phyloP scores from a whole-genome alignment of 139 green algal species.

The Ettlia oleoabundans region DNA sequence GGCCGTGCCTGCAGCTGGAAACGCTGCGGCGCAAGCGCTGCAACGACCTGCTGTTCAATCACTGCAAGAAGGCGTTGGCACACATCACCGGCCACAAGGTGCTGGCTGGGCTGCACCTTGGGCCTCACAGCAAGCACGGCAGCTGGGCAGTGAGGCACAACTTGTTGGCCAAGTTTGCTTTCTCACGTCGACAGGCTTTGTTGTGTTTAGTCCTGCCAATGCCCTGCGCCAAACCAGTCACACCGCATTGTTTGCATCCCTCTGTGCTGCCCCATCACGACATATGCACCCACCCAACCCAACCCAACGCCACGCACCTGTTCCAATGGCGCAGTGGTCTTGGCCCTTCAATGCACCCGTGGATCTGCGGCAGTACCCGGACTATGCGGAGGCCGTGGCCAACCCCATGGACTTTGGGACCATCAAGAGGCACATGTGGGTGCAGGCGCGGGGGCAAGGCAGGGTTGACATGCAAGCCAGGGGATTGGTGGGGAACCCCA shows the following conservation, averaged over 20 bases:
- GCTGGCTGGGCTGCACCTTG: background rate
- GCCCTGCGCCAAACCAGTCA: no score
- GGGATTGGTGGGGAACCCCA: no score
- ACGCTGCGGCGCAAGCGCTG: conserved; percentile 17
- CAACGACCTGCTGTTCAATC: conserved; percentile 41
- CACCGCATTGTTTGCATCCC: no score
- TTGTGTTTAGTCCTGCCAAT: no score
- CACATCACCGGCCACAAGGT: conserved; percentile 54
- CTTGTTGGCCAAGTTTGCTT: no score
- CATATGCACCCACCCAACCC: background rate
- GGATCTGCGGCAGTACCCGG: conserved; percentile 69
- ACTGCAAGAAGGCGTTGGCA: conserved; percentile 45
- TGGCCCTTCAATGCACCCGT: conserved; percentile 88
- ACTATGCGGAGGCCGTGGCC: conserved; percentile 75
- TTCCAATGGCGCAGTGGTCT: conserved; percentile 53
- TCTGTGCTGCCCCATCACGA: no score
- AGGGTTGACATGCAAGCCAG: no score
- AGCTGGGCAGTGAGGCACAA: no score
- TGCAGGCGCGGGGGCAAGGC: no score
- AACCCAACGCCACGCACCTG: background rate
- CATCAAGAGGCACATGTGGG: conserved; percentile 68
- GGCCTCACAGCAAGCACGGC: no score
- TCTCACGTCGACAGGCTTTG: no score
- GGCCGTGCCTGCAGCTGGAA: conserved; percentile 19
- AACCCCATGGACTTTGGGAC: conserved; percentile 84